Percentiles rank a stretch among this genome's conserved stretches.
Conservation (phyloP, 305 asterid genomes). For the Ajuga reptans region DNA sequence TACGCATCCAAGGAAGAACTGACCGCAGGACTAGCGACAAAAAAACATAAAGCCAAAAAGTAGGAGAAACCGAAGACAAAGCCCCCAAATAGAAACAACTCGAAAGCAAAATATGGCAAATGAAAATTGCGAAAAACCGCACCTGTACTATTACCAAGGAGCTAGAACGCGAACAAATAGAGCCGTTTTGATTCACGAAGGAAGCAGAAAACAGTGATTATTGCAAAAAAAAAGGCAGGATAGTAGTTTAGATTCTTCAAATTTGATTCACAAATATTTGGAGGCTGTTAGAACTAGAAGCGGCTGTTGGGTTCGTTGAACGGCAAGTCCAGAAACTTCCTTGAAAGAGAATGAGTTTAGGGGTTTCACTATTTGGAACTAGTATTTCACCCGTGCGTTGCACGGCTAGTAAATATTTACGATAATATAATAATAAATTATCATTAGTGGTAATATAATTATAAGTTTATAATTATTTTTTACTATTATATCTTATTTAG, state of each 20-base stretch:
- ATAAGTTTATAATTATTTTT: no score
- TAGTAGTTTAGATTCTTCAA: constrained; percentile 17
- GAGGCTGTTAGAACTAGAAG: neutral
- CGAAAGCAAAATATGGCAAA: neutral
- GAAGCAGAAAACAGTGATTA: neutral
- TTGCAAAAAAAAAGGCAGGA: neutral
- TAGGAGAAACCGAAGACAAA: neutral
- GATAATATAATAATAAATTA: no score
- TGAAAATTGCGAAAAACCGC: neutral
- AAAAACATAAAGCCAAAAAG: neutral
- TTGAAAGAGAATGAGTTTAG: neutral
- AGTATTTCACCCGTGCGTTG: no score
- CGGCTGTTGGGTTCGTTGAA: constrained; percentile 23
- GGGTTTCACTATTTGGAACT: no score
- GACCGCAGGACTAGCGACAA: neutral
- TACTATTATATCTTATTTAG: no score
- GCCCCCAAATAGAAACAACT: neutral
- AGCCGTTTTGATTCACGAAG: neutral
- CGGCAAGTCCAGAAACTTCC: constrained; percentile 23
- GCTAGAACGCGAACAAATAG: neutral
- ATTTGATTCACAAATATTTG: constrained; percentile 22
- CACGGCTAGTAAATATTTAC: no score
- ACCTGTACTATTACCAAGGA: constrained; percentile 18
- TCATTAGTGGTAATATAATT: no score
- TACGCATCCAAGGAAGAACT: neutral